Base-by-base conservation (phyloP, 495 filamentous ascomycete species). In the Chaetomidium leptoderma region DNA sequence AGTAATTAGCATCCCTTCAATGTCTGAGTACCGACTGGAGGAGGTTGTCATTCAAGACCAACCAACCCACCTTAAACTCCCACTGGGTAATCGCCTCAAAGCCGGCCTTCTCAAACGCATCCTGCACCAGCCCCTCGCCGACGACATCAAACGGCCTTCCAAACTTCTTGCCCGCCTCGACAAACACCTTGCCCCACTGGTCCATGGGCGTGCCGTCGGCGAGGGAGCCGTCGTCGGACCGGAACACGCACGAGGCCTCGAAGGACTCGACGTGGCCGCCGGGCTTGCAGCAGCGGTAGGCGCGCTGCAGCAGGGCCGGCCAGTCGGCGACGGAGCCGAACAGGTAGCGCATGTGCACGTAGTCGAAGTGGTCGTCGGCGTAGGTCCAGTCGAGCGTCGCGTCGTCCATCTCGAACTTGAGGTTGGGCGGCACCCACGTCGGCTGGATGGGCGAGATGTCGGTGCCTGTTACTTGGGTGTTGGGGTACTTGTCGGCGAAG, bases 401-500 rank as follows among this genome's bases (percentile, higher is more conserved):
- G 60, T 85, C 81, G 47, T 85, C 82, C 32, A 84, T 70, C 60
- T 82, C 76, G 63, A 83, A 84, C 10, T 66, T 50, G 6, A 78
- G 64, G 62, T 81, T 81, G 13, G 76, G 75, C 3, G 78, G 78
- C 8, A 77, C 74, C 71, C 75, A 75, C 30, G 62, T 53, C 0
- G 78, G 76, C 59, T 84, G 81, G 46, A 81, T 83, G 0, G 81
- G 76, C 4, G 77, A 81, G 36, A 89, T 73, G 62, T 90, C 86
- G 11, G 82, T 83, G 16, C 85, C 86, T 30, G 83, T 67, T 14
- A 88, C 76, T 17, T 78, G 70, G 19, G 76, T 72, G 21, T 67
- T 30, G 1, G 81, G 83, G 67, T 74, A 78, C n/a, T 72, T 59
- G 60, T 88, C 83, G 44, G 65, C 68, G 44, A 72, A 65, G 62